Percentiles rank a stretch among this genome's conserved stretches.
phyloP scores from a whole-genome alignment of 1,284 basidiomycete species.

The Ceratobasidium papillatum region DNA sequence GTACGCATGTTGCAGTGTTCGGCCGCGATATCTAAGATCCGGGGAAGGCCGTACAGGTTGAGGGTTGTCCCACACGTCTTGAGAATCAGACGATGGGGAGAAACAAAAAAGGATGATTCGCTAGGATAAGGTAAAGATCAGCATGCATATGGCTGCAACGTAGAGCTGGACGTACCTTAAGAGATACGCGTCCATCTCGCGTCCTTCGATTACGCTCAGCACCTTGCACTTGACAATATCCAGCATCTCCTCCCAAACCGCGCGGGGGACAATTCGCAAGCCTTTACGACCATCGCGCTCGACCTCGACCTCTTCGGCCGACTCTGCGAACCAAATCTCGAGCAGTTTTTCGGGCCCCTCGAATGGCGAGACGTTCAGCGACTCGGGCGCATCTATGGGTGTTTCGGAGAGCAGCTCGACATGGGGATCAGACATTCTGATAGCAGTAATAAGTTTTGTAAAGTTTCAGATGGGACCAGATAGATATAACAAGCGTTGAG shows the following conservation, averaged over 20 bases:
- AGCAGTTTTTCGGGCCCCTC: conserved; percentile 96
- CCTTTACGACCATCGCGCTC: conserved; percentile 58
- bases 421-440: conserved; percentile 28
- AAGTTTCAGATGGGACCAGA: conserved; percentile 5
- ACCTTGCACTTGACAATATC: conserved; percentile 98
- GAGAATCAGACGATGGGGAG: conserved; percentile 94
- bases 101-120: conserved; percentile 97
- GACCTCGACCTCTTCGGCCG: conserved; percentile 57
- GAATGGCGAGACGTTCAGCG: conserved; percentile 62
- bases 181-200: conserved; percentile 93
- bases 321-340: conserved; percentile 97
- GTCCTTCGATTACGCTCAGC: conserved; percentile 86
- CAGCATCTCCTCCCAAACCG: conserved; percentile 96
- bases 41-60: conserved; percentile 91
- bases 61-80: conserved; percentile 99
- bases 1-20: conserved; percentile 76
- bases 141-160: background rate
- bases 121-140: conserved; percentile 57
- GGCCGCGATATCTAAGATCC: conserved; percentile 90
- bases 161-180: conserved; percentile 74
- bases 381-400: conserved; percentile 18
- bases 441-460: background rate
- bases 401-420: conserved; percentile 31
- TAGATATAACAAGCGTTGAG: background rate
- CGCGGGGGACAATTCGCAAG: conserved; percentile 77